Conservation (phyloP, 768 basidiomycete genomes). For the Phallus indusiatus region DNA sequence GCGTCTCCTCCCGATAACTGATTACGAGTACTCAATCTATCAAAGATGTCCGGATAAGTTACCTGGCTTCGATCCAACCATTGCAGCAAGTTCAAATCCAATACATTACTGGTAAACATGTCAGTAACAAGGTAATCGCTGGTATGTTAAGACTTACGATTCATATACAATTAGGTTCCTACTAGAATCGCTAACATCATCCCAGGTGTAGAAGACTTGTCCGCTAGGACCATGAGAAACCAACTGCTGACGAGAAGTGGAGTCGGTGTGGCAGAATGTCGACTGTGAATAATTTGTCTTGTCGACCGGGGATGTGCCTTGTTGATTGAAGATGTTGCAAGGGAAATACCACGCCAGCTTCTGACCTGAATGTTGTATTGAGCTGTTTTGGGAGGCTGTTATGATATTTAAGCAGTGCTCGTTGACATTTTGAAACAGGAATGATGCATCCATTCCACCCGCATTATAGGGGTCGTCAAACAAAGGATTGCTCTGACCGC, state of each 20-base stretch:
- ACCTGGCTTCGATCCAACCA: slow-evolving; percentile 81
- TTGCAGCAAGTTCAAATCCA: slow-evolving; percentile 77
- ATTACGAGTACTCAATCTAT: slow-evolving; percentile 58
- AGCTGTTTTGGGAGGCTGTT: slow-evolving; percentile 56
- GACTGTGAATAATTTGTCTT: slow-evolving; percentile 52
- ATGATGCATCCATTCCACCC: slow-evolving; percentile 83
- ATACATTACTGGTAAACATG: slow-evolving; percentile 50
- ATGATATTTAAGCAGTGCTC: slow-evolving; percentile 73
- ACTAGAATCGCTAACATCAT: slow-evolving; percentile 53
- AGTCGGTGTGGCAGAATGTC: slow-evolving; percentile 65
- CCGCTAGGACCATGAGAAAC: slow-evolving; percentile 48
- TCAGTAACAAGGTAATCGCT: slow-evolving; percentile 9
- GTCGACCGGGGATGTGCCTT: slow-evolving; percentile 52
- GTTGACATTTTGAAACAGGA: slow-evolving; percentile 91
- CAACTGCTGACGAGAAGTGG: slow-evolving; percentile 44
- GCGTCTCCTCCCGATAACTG: slow-evolving; percentile 79
- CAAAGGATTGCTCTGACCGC: slow-evolving; percentile 77
- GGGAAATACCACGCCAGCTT: slow-evolving; percentile 93
- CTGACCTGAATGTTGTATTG: slow-evolving; percentile 49
- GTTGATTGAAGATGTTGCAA: slow-evolving; percentile 83
- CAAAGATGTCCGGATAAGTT: slow-evolving; percentile 74
- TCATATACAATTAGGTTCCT: slow-evolving; percentile 92
- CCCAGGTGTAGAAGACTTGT: slow-evolving; percentile 92
- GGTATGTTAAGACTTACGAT: slow-evolving; percentile 47
- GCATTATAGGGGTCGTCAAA: slow-evolving; percentile 67